Evolutionary conservation across 805 yeast genomes (phyloP), one percentile per base, ranked within the genome.

Genomic region (Yarrowia alimentaria): DNA sequence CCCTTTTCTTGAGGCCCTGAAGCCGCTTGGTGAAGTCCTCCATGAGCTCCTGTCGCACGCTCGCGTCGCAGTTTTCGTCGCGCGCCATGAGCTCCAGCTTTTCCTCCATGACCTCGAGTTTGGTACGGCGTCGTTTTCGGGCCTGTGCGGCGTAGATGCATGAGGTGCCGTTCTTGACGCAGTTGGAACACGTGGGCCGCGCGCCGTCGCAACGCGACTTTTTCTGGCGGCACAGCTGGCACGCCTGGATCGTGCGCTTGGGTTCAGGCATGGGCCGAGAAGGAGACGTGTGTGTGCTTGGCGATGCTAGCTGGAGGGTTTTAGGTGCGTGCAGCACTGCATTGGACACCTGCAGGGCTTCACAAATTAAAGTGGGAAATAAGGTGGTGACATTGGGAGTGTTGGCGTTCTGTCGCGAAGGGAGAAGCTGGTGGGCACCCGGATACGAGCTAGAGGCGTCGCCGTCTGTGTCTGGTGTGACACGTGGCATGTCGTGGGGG

Each of bases 181-280:
- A n/a, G 32, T 52, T 19, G 25, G 43, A 25, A 17, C 54, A 28
- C 22, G 43, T 16, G 21, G 33, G 20, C 8, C 48, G 29, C 9
- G 56, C 51, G 48, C 57, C 51, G 19, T 40, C 40, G 18, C 40
- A 32, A 7, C 37, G 40, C 21, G 30, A 24, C 14, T 51, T 40
- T 9, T 29, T 26, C 26, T 29, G 48, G 8, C 48, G 48, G 13
- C 48, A 40, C 34, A 19, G 25, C 12, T 40, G 33, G 26, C 48
- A 40, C 34, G 48, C 48, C 34, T 40, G 48, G 25, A 26, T 25
- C 26, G 48, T 40, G n/a, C 48, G 48, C 13, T 40, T 40, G 34
- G 26, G 5, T 12, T 37, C 43, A n/a, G 21, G n/a, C n/a, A n/a
- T n/a, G n/a, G n/a, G n/a, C n/a, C n/a, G n/a, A n/a, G n/a, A n/a